Base-by-base conservation (phyloP, 2,329 filamentous ascomycete genomes). In the Fusarium torulosum region DNA sequence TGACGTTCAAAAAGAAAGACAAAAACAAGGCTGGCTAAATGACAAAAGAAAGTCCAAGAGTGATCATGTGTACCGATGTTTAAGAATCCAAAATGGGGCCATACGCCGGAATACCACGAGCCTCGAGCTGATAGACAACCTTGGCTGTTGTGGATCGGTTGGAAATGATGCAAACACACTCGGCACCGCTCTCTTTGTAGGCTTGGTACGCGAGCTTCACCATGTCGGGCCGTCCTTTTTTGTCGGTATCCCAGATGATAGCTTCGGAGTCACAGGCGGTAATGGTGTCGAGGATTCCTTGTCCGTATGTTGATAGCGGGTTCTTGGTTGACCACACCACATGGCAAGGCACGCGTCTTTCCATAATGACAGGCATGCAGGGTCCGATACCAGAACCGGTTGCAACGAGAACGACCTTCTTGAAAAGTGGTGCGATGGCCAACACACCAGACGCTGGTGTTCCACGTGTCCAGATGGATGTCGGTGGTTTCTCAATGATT, bases 151-250 rank as follows among this genome's bases (percentile, higher is more conserved):
- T 81, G 43, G 74, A 80, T 51, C 86, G 84, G 74, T 92, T 92
- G 53, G 86, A 87, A 69, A 92, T 87, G 59, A 91, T 83, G 72
- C 90, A 87, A 20, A 91, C 88, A 7, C 88, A 90, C 79, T 91
- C 89, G 0, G 88, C 75, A 10, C 79, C 77, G 66, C 83, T 86
- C 38, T 85, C 81, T 33, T 86, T 77, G 7, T 80, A 79, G 6
- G 87, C 74, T 71, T 90, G 81, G 72, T 79, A 80, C 0, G 75
- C 73, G 45, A 77, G 60, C 23, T 72, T 59, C 14, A 78, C 75
- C 42, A 82, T 70, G 42, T 91, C 84, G 4, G 86, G 82, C 6
- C 88, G 80, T 0, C 86, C 87, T 17, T 79, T 79, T 33, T 78
- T 74, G 45, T 82, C 80, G 3, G 89, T 91, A 71, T 92, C 88